A percentile compares a stretch with the other conserved stretches of the same genome.
Conservation (phyloP, 2,329 filamentous ascomycete species). For the Ophiostoma ulmi region DNA sequence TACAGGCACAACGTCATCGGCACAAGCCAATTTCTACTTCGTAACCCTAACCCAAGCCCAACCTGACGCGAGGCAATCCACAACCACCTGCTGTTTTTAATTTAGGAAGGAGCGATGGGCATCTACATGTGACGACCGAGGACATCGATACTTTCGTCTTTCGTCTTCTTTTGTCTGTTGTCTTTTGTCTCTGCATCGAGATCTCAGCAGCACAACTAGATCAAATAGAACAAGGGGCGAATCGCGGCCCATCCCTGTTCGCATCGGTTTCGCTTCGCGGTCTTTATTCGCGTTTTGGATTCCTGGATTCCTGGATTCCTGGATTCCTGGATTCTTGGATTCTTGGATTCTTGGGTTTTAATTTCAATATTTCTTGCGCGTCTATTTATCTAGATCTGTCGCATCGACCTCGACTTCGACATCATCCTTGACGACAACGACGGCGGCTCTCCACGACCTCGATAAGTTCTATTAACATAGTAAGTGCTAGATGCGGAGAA, state of each 20-base stretch:
- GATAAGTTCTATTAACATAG: not conserved
- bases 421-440: not conserved
- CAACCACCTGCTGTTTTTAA: not conserved
- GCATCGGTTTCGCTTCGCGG: slow-evolving; percentile 3
- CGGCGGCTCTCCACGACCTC: not conserved
- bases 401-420: not conserved
- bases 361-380: not conserved
- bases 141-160: not conserved
- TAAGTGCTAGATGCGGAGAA: not conserved
- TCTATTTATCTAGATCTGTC: not conserved
- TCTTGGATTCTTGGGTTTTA: no score
- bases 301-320: not conserved
- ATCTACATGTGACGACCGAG: not conserved
- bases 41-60: not conserved
- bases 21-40: slow-evolving; percentile 2
- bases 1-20: slow-evolving; percentile 6
- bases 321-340: no score
- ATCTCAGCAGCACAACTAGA: not conserved
- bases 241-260: not conserved
- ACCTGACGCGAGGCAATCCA: slow-evolving; percentile 1
- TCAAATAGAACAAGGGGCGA: not conserved
- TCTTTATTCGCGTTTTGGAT: not conserved
- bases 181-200: no score
- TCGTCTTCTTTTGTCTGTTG: no score
- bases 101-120: slow-evolving; percentile 5